Evolutionary conservation across 176 grass and related monocot genomes (phyloP), one percentile per base, ranked within the genome.

Genomic region (Tuctoria greenei): DNA sequence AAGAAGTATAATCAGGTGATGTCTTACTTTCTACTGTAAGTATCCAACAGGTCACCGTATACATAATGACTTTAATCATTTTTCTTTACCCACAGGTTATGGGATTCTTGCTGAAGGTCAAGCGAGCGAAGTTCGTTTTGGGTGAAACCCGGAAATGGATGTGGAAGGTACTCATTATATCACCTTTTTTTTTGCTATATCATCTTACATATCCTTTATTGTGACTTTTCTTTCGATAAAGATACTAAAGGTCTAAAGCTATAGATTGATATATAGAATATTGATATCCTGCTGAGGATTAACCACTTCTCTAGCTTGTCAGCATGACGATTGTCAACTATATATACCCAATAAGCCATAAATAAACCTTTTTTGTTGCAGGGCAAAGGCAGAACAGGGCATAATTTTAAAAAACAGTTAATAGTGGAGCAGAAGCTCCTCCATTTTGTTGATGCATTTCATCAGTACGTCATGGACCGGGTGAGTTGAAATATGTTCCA

Each of bases 381-480:
- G 91, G 84, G 79, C 24, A 89, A 76, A 75, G 85, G 83, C 56
- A 69, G 72, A 42, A 81, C 66, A 14, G 14, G 71, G 21, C 81
- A 56, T 26, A 90, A 90, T 88, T 86, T 91, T 67, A 92, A 98
- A 60, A 86, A 90, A 37, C 95, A 97, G 75, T 73, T 93, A 28
- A 91, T 97, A 82, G 79, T 98, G 62, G 88, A 82, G n/a, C 91
- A 98, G 86, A 98, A 98, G 82, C 91, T 94, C 45, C 88, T 98
- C 7, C 88, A 98, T 86, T 98, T 98, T 75, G 89, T 98, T 0
- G 84, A 94, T 68, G 84, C 88, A 57, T 94, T 98, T 75, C 91
- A 94, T 85, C 95, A 94, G 43, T 94, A 92, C 47, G 95, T 98
- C 56, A 94, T 94, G 88, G 91, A 98, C 18, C 50, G 76, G 72